A percentile compares a stretch with the other conserved stretches of the same genome.
These are phyloP conservation scores for Fraxinus velutina DNA, from an alignment of 305 asterid genomes.

Conservation along the genomic window DNA sequence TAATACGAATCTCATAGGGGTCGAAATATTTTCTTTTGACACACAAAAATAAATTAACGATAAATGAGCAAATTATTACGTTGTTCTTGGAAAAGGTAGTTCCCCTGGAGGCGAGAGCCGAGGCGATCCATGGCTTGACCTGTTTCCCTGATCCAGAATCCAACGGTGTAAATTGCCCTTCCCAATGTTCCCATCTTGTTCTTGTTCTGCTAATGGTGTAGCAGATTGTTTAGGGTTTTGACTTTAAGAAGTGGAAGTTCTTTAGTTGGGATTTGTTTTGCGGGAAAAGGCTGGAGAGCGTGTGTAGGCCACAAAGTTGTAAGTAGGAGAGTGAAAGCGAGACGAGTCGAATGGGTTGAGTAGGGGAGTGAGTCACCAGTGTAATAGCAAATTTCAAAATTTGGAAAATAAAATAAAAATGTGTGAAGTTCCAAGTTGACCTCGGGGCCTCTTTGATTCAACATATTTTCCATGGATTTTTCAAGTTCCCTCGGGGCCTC, in stretches of 20 bases:
- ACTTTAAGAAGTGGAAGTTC: constrained; percentile 18
- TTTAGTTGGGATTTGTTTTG: constrained; percentile 10
- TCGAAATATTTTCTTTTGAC: not conserved
- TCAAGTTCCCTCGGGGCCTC: too few species aligned
- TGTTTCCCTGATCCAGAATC: constrained; percentile 93
- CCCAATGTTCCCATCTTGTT: constrained; percentile 56
- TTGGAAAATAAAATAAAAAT: too few species aligned
- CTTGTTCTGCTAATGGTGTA: not conserved
- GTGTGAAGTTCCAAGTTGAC: too few species aligned
- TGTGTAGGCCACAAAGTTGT: not conserved
- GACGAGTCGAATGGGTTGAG: constrained; percentile 21
- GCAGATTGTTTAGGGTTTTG: constrained; percentile 20
- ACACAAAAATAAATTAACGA: not conserved
- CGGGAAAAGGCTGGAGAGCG: constrained; percentile 1
- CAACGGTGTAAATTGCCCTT: constrained; percentile 79
- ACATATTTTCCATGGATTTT: too few species aligned
- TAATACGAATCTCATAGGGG: not conserved
- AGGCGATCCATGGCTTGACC: constrained; percentile 99
- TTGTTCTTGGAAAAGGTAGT: constrained; percentile 71
- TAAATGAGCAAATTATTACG: constrained; percentile 31
- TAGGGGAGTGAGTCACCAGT: not conserved
- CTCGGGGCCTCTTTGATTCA: too few species aligned
- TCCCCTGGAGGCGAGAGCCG: constrained; percentile 93
- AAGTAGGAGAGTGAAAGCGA: constrained; percentile 4
- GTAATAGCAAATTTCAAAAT: not conserved